Evolutionary conservation across 2,329 filamentous ascomycete species (phyloP).

Genomic region (Pseudocercospora eumusae): DNA sequence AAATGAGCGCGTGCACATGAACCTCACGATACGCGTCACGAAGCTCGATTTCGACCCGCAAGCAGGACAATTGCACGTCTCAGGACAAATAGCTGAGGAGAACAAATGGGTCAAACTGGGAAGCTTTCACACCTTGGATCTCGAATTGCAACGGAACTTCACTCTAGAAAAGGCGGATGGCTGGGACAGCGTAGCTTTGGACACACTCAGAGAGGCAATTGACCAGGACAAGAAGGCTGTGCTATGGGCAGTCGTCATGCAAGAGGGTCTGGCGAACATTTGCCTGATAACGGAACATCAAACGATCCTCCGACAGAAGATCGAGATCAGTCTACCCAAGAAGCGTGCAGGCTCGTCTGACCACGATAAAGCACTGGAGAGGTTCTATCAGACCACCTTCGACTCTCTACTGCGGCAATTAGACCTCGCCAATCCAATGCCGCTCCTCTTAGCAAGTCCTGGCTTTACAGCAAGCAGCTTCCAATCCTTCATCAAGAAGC

Average conservation of each 20-base stretch:
- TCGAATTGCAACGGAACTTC: slow-evolving; percentile 86
- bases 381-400: slow-evolving; percentile 77
- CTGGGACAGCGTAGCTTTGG: slow-evolving; percentile 87
- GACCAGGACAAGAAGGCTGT: slow-evolving; percentile 78
- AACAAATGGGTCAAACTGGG: slow-evolving; percentile 69
- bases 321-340: slow-evolving; percentile 68
- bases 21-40: slow-evolving; percentile 65
- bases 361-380: slow-evolving; percentile 59
- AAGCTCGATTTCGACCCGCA: slow-evolving; percentile 69
- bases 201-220: slow-evolving; percentile 75
- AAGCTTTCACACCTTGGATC: slow-evolving; percentile 71
- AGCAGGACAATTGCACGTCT: slow-evolving; percentile 67
- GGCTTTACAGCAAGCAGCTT: slow-evolving; percentile 85
- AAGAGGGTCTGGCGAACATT: slow-evolving; percentile 81
- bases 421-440: slow-evolving; percentile 69
- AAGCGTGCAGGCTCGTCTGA: slow-evolving; percentile 65
- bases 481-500: slow-evolving; percentile 67
- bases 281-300: slow-evolving; percentile 80
- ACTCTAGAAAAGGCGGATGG: slow-evolving; percentile 79
- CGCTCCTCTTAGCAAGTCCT: slow-evolving; percentile 81
- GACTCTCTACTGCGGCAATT: slow-evolving; percentile 75
- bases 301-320: slow-evolving; percentile 69
- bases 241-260: slow-evolving; percentile 88
- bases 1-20: slow-evolving; percentile 63
- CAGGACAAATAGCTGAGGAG: slow-evolving; percentile 65